These are phyloP conservation scores for Pseudogymnoascus sp. DNA, from an alignment of 2,329 filamentous ascomycete genomes.

Conservation along the genomic window DNA sequence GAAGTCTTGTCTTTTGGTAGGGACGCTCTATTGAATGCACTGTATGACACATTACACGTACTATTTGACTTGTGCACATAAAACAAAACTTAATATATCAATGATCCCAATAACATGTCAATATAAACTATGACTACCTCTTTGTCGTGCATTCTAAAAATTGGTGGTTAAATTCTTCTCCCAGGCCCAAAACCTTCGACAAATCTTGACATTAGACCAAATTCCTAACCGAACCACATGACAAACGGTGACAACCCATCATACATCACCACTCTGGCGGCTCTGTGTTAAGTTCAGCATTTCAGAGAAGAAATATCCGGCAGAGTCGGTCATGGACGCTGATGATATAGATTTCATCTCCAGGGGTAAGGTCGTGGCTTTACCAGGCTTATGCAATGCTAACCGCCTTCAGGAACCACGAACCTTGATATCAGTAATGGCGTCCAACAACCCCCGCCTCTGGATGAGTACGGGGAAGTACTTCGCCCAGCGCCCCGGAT, in stretches of 20 bases:
- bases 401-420: conserved; percentile 20
- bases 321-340: conserved; percentile 21
- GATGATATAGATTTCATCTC: conserved; percentile 20
- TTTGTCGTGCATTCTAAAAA: background rate
- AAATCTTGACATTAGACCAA: conserved; percentile 7
- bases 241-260: background rate
- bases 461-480: conserved; percentile 21
- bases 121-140: background rate
- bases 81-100: background rate
- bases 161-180: background rate
- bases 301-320: background rate
- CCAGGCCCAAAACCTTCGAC: background rate
- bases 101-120: background rate
- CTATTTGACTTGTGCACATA: background rate
- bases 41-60: background rate
- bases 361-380: conserved; percentile 17
- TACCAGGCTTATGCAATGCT: conserved; percentile 11
- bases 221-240: conserved; percentile 10
- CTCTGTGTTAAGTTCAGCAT: background rate
- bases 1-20: background rate
- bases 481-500: conserved; percentile 26
- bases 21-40: background rate
- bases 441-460: conserved; percentile 15
- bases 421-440: conserved; percentile 24
- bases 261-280: conserved; percentile 1